These are phyloP conservation scores for Candida broadrunensis DNA, from an alignment of 805 yeast species.

Conservation along the genomic window DNA sequence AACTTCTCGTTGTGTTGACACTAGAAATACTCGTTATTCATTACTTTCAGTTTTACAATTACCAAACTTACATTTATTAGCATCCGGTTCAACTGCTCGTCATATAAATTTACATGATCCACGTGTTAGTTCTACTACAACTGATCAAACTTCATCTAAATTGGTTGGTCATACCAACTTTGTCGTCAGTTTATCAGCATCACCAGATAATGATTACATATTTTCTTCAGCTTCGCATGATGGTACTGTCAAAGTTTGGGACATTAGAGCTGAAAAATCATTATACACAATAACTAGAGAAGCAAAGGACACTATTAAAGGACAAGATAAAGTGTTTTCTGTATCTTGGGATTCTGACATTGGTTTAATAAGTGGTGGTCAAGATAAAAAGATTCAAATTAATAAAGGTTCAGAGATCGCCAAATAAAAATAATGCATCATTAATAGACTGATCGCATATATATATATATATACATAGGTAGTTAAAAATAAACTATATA, in stretches of 20 bases:
- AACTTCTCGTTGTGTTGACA: conserved; percentile 80
- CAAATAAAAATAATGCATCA: conserved; percentile 8
- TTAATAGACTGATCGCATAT: neutral
- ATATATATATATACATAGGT: neutral
- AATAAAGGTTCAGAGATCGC: conserved; percentile 43
- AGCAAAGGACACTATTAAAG: conserved; percentile 39
- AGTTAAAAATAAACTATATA: neutral
- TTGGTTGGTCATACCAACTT: conserved; percentile 88
- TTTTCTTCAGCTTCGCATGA: conserved; percentile 93
- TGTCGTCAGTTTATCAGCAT: conserved; percentile 72
- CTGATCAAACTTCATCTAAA: conserved; percentile 56
- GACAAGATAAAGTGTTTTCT: conserved; percentile 71
- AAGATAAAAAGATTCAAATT: conserved; percentile 88
- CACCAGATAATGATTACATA: conserved; percentile 78
- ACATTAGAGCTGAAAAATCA: conserved; percentile 78
- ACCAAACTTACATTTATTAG: conserved; percentile 66
- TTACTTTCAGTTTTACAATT: conserved; percentile 72
- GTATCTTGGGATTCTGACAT: conserved; percentile 78
- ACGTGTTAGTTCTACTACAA: conserved; percentile 59
- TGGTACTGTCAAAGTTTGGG: conserved; percentile 95
- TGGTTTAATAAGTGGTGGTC: conserved; percentile 91
- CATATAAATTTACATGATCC: conserved; percentile 95
- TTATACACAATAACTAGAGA: conserved; percentile 82
- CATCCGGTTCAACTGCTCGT: conserved; percentile 97
- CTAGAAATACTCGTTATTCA: conserved; percentile 83